These are phyloP conservation scores for Pinus tabuliformis DNA, from an alignment of 75 land plant species.

Conservation along the genomic window DNA sequence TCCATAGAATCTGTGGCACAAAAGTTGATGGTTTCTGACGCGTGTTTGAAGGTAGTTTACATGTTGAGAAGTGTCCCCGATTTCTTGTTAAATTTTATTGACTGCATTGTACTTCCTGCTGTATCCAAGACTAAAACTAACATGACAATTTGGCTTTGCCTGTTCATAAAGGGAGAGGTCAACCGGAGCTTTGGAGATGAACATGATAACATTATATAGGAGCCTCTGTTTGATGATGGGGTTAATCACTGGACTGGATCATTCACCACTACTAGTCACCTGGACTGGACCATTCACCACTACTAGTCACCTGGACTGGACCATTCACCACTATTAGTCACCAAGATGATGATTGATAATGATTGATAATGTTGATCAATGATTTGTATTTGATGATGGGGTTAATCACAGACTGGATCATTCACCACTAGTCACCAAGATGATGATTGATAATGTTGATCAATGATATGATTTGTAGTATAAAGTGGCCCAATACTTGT, in stretches of 20 bases:
- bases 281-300: too few relatives aligned
- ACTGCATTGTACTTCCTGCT: constrained; percentile 2
- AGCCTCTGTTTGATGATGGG: constrained; percentile 70
- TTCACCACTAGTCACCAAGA: too few relatives aligned
- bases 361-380: too few relatives aligned
- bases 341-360: too few relatives aligned
- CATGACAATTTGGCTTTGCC: background rate
- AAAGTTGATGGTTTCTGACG: background rate
- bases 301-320: too few relatives aligned
- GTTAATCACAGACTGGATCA: too few relatives aligned
- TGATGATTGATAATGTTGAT: too few relatives aligned
- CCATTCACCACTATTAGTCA: too few relatives aligned
- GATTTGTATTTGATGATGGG: too few relatives aligned
- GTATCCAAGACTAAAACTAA: constrained; percentile 1
- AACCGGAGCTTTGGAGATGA: constrained; percentile 13
- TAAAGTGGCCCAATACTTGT: too few relatives aligned
- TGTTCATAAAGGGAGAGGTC: background rate
- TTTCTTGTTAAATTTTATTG: background rate
- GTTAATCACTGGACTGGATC: constrained; percentile 66
- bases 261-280: too few relatives aligned
- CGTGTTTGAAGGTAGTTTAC: constrained; percentile 1
- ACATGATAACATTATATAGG: constrained; percentile 36
- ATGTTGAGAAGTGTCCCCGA: background rate
- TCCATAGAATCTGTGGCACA: background rate
- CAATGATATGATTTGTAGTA: too few relatives aligned